phyloP scores from a whole-genome alignment of 2,329 filamentous ascomycete genomes.

The Fusarium proliferatum region DNA sequence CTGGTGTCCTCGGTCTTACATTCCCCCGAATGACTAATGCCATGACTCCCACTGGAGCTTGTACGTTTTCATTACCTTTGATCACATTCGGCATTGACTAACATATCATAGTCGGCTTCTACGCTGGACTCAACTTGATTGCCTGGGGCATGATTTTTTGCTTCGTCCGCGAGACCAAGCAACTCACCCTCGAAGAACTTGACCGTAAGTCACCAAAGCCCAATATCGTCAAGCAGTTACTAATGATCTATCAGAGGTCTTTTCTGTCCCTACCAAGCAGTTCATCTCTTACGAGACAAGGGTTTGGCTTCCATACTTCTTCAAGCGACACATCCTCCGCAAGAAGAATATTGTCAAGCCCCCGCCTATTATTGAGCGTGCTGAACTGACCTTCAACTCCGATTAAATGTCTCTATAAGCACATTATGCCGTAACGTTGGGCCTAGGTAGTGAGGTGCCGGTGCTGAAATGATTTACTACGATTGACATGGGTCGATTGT shows the following conservation, averaged over 20 bases:
- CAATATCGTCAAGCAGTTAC: rapidly evolving
- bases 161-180: constrained; percentile 63
- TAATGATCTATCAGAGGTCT: constrained; percentile 5
- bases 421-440: rapidly evolving
- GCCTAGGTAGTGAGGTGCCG: neutral
- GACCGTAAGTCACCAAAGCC: constrained; percentile 42
- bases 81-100: too few relatives aligned
- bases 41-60: constrained; percentile 50
- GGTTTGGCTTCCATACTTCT: constrained; percentile 52
- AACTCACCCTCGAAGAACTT: constrained; percentile 62
- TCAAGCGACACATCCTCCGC: constrained; percentile 52
- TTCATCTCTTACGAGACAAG: constrained; percentile 49
- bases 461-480: neutral
- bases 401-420: neutral
- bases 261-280: constrained; percentile 49
- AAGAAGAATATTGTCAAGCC: constrained; percentile 47
- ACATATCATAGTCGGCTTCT: constrained; percentile 49
- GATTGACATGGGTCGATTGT: rapidly evolving
- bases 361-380: constrained; percentile 46
- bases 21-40: constrained; percentile 49
- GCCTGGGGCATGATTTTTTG: constrained; percentile 61
- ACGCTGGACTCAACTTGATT: constrained; percentile 59
- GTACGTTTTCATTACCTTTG: constrained; percentile 16
- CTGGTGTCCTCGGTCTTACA: constrained; percentile 46
- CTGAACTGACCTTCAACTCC: constrained; percentile 2